These are phyloP conservation scores for Paraphaeosphaeria minitans DNA, from an alignment of 2,329 filamentous ascomycete genomes.

Conservation along the genomic window DNA sequence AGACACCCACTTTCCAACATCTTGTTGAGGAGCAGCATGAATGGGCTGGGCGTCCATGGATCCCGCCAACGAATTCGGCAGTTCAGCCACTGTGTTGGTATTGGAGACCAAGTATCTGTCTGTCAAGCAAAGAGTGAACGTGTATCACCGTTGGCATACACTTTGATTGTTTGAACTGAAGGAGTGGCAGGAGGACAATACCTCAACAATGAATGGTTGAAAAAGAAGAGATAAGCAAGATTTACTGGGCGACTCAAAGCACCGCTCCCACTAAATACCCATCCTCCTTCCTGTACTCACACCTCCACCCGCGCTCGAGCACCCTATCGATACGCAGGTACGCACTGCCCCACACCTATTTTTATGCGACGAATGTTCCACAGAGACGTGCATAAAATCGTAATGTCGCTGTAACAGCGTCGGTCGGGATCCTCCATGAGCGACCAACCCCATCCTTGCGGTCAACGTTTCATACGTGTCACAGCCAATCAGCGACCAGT, in stretches of 20 bases:
- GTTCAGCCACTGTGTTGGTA: conserved; percentile 15
- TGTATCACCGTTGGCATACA: conserved; percentile 12
- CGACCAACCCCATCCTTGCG: conserved; percentile 17
- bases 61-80: conserved; percentile 13
- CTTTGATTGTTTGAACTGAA: not conserved
- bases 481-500: conserved; percentile 10
- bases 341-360: conserved; percentile 11
- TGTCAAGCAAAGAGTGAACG: conserved; percentile 17
- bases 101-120: conserved; percentile 13
- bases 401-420: conserved; percentile 18
- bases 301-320: not conserved
- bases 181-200: conserved; percentile 6
- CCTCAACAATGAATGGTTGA: not conserved
- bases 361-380: conserved; percentile 5
- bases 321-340: conserved; percentile 8
- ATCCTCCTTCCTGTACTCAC: not conserved
- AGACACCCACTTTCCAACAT: not conserved
- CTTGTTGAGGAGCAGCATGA: conserved; percentile 1
- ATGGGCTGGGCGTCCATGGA: conserved; percentile 6
- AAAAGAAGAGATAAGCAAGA: not conserved
- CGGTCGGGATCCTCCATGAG: conserved; percentile 9
- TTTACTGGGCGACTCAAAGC: not conserved
- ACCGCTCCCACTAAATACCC: conserved; percentile 11
- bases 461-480: conserved; percentile 17
- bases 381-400: conserved; percentile 20